Conservation (phyloP, 257 asterid genomes). For the Linderniella brevidens region DNA sequence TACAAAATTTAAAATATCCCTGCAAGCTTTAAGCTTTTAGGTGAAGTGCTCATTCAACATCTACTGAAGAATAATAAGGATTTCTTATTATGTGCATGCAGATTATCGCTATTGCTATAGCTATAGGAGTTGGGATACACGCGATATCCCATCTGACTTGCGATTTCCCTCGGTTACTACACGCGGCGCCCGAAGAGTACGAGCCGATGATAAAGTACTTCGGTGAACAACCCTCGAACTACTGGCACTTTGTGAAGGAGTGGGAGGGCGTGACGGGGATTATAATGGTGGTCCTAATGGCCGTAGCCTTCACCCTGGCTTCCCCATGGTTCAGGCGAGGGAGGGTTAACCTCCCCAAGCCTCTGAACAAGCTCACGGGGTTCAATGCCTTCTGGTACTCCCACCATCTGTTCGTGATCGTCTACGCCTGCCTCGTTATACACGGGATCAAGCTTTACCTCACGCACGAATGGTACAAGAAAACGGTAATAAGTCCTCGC, state of each 20-base stretch:
- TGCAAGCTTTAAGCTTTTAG: too few species aligned
- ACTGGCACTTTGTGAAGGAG: constrained; percentile 51
- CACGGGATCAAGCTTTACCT: constrained; percentile 44
- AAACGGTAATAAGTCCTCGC: too few species aligned
- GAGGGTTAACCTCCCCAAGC: constrained; percentile 25
- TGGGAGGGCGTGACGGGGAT: constrained; percentile 86
- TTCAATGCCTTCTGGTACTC: constrained; percentile 67
- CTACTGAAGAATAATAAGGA: too few species aligned
- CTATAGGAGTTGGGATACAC: constrained; percentile 65
- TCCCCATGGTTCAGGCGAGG: constrained; percentile 61
- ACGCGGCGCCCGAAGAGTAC: constrained; percentile 35
- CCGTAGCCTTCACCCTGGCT: constrained; percentile 76
- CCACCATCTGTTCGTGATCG: constrained; percentile 36
- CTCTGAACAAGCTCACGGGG: constrained; percentile 36
- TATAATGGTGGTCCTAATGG: constrained; percentile 73
- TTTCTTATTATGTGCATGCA: too few species aligned
- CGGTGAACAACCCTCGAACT: constrained; percentile 53
- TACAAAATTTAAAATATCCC: too few species aligned
- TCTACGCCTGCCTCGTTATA: constrained; percentile 29
- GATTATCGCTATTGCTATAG: constrained; percentile 69
- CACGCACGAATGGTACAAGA: constrained; percentile 40
- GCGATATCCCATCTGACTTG: constrained; percentile 63
- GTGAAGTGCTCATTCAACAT: too few species aligned
- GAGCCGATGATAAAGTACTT: constrained; percentile 40
- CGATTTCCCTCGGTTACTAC: constrained; percentile 62